Evolutionary conservation across 805 yeast genomes (phyloP).

Genomic region (Spathaspora gorwiae): DNA sequence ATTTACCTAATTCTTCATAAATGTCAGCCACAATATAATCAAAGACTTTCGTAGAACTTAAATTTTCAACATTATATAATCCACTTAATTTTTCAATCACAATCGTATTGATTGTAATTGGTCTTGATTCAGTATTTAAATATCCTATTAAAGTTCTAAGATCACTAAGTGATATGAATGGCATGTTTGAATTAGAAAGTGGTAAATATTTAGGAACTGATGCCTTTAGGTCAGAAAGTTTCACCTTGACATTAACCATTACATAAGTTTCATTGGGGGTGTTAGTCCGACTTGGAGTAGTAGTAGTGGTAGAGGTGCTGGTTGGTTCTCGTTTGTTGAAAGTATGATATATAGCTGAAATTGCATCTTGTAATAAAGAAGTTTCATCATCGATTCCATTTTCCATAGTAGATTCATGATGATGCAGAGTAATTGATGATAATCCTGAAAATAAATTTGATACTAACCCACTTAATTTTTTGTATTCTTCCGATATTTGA

Average conservation of each 20-base stretch:
- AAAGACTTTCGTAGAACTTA: conserved; percentile 42
- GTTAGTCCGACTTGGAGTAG: neutral
- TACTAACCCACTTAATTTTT: conserved; percentile 21
- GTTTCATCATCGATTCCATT: conserved; percentile 13
- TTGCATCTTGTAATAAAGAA: conserved; percentile 33
- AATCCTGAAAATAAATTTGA: conserved; percentile 25
- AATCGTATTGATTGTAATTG: conserved; percentile 34
- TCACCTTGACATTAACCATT: conserved; percentile 62
- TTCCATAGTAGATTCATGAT: neutral
- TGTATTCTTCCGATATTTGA: conserved; percentile 12
- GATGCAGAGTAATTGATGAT: conserved; percentile 11
- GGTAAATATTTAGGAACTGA: conserved; percentile 46
- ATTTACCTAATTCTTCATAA: conserved; percentile 51
- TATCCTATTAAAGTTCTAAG: conserved; percentile 58
- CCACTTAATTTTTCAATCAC: conserved; percentile 38
- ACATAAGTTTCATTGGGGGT: conserved; percentile 37
- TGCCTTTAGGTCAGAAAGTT: conserved; percentile 60
- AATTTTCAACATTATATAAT: conserved; percentile 30
- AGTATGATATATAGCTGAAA: conserved; percentile 39
- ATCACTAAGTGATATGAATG: conserved; percentile 56
- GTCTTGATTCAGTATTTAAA: conserved; percentile 39
- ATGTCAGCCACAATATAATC: conserved; percentile 53
- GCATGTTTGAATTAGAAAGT: conserved; percentile 46
- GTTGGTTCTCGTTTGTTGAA: conserved; percentile 20
- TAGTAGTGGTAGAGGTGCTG: neutral